These are phyloP conservation scores for Cyamopsis tetragonoloba DNA, from an alignment of 306 rosid genomes.

Conservation along the genomic window DNA sequence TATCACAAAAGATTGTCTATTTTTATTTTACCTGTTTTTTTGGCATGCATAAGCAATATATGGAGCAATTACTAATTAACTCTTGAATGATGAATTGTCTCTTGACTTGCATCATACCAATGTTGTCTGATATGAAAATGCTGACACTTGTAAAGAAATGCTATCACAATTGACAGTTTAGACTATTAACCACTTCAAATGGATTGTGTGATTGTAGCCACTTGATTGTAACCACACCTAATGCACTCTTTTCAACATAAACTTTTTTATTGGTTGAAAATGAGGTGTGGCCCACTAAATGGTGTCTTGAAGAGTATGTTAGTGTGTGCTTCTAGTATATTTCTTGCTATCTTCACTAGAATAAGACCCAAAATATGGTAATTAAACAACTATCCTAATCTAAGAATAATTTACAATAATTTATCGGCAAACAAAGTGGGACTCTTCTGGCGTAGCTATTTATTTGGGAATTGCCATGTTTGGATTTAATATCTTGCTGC, in stretches of 20 bases:
- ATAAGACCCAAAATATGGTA: too few species aligned
- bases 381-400: too few species aligned
- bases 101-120: background rate
- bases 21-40: background rate
- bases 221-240: too few species aligned
- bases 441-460: too few species aligned
- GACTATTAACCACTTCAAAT: background rate
- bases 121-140: background rate
- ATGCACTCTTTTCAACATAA: too few species aligned
- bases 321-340: too few species aligned
- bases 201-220: background rate
- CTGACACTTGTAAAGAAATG: background rate
- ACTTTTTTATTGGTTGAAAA: too few species aligned
- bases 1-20: background rate
- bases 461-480: background rate
- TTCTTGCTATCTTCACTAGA: too few species aligned
- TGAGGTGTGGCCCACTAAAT: too few species aligned
- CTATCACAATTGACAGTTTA: background rate
- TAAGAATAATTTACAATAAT: too few species aligned
- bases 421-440: too few species aligned
- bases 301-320: too few species aligned
- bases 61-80: background rate
- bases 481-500: background rate
- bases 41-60: background rate
- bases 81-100: background rate